Percentiles rank a stretch among this genome's conserved stretches.
Conservation (phyloP, 2,329 filamentous ascomycete species). For the Madurella mycetomatis region DNA sequence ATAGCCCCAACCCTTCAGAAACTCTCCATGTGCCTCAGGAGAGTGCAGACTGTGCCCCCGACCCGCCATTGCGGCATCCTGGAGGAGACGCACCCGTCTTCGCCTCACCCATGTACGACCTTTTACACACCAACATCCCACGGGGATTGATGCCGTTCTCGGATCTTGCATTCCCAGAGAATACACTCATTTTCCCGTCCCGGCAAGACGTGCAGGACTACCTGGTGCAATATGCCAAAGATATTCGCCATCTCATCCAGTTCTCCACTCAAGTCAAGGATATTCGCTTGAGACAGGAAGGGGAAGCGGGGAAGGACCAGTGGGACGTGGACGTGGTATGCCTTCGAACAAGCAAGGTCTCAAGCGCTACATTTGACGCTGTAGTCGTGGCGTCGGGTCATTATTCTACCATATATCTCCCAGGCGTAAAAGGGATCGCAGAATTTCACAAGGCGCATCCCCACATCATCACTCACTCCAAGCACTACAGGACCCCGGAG, state of each 20-base stretch:
- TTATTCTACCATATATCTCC: slow-evolving; percentile 65
- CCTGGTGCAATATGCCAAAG: slow-evolving; percentile 64
- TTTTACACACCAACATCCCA: slow-evolving; percentile 83
- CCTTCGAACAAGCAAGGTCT: slow-evolving; percentile 39
- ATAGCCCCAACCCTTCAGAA: slow-evolving; percentile 50
- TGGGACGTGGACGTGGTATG: slow-evolving; percentile 61
- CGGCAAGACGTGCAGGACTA: slow-evolving; percentile 70
- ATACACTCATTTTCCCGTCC: slow-evolving; percentile 68
- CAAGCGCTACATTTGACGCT: slow-evolving; percentile 61
- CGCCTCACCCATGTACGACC: slow-evolving; percentile 78
- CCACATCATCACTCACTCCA: slow-evolving; percentile 66
- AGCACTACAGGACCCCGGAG: slow-evolving; percentile 67
- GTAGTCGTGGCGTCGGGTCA: slow-evolving; percentile 73
- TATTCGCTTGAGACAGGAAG: slow-evolving; percentile 41
- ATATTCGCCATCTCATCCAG: slow-evolving; percentile 61
- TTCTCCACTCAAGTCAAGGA: slow-evolving; percentile 69
- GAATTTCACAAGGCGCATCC: slow-evolving; percentile 58
- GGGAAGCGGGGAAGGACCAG: slow-evolving; percentile 36
- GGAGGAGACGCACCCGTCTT: slow-evolving; percentile 52
- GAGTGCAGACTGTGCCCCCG: slow-evolving; percentile 57
- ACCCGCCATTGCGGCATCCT: slow-evolving; percentile 54
- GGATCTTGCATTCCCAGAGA: slow-evolving; percentile 60
- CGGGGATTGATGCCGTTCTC: slow-evolving; percentile 75
- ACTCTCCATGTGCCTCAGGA: slow-evolving; percentile 62
- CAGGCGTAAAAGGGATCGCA: slow-evolving; percentile 54